Conservation (phyloP, 2,329 filamentous ascomycete species). For the Ascochyta koolunga region DNA sequence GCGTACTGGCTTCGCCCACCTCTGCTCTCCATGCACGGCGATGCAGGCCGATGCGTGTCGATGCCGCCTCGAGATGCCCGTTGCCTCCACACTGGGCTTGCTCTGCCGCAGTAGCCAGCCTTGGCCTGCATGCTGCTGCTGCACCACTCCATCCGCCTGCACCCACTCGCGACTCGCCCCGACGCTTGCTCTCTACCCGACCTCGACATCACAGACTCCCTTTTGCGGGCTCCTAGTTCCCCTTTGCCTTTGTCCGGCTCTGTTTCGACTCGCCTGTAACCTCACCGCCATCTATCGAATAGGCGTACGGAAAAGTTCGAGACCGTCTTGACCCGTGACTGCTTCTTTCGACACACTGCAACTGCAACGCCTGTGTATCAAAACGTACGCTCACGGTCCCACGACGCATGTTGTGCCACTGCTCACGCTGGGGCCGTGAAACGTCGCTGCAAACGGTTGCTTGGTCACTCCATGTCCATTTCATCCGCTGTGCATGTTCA, state of each 20-base stretch:
- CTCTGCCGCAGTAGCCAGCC: conserved; percentile 10
- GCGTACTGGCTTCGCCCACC: conserved; percentile 1
- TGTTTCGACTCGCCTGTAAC: conserved; percentile 1
- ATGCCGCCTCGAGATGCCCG: conserved; percentile 13
- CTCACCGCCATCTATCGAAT: conserved; percentile 13
- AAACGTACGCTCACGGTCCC: conserved; percentile 7
- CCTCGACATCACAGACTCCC: conserved; percentile 3
- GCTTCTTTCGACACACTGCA: not conserved
- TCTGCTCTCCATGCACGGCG: conserved; percentile 7
- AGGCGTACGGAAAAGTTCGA: conserved; percentile 1
- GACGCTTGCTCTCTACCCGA: not conserved
- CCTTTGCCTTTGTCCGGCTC: not conserved
- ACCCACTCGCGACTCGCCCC: not conserved
- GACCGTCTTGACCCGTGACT: conserved; percentile 5
- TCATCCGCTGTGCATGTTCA: conserved; percentile 12
- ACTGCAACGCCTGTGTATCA: not conserved
- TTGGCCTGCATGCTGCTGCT: conserved; percentile 10
- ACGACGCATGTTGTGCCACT: conserved; percentile 13
- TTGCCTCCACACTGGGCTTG: conserved; percentile 5
- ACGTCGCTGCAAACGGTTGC: conserved; percentile 18
- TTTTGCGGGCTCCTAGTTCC: conserved; percentile 14
- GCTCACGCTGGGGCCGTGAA: not conserved
- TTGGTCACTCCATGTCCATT: conserved; percentile 13
- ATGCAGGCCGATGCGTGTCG: conserved; percentile 4
- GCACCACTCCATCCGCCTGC: not conserved